Evolutionary conservation across 2,329 filamentous ascomycete species (phyloP), one percentile per base, ranked within the genome.

Genomic region (Pseudocercospora eumusae): DNA sequence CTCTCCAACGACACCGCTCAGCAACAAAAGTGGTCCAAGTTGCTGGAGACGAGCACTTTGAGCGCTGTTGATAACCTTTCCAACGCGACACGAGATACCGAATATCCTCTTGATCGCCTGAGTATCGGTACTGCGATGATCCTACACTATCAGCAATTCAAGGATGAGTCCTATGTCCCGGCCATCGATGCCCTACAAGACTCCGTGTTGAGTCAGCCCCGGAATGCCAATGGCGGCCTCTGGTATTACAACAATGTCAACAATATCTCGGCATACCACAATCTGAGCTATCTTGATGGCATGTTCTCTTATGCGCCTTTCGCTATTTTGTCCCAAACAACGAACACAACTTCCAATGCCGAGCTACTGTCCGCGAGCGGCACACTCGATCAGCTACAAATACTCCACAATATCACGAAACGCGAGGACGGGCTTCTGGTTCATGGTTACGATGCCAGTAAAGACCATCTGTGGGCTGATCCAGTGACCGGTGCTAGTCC

Each of bases 231-330:
- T 27, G 70, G 66, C 2, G 74, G 73, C 0, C 58, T 75, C 4
- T 76, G 74, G 74, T 77, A 77, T 53, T 77, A 72, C 55, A 67
- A 65, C 45, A 70, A 71, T 33, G 56, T 47, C 8, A 61, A 62
- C 21, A 69, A 71, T 44, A 40, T 66, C 21, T 65, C 61, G 3
- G 66, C 71, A 5, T 84, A 84, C 64, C 81, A 80, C 1, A 74
- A 83, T 57, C 81, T 81, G 77, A 81, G 79, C 67, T 84, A 83
- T 65, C 73, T 83, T 3, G 82, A 85, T 64, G 82, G 82, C 61
- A 81, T 83, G 77, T 83, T 78, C 74, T 82, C 80, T 0, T 73
- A 80, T 9, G 74, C 77, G 7, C 78, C 81, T 0, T 84, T 80
- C 66, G 74, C 75, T 47, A 66, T 77, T 1, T 60, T 73, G 0